Evolutionary conservation across 352 stramenopile genomes (phyloP), one percentile per base, ranked within the genome.

Genomic region (Globisporangium cystogenes): DNA sequence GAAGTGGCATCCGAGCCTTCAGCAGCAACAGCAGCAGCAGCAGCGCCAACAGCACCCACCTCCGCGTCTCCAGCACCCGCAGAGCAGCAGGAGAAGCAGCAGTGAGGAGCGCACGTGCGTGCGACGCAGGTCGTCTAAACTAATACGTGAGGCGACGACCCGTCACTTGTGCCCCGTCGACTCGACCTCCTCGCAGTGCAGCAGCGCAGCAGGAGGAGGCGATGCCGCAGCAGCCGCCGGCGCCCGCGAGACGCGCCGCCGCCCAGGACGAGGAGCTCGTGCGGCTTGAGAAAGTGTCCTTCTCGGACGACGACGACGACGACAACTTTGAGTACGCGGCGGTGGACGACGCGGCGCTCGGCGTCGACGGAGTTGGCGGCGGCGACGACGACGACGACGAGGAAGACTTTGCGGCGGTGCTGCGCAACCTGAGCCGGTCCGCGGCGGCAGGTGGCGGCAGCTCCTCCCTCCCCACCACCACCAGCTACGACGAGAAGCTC

Each of bases 311-410:
- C 60, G 86, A 93, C 60, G 86, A 95, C 33, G 83, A 92, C 27
- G 84, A 97, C 43, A 76, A 88, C 24, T 95, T 94, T 46, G 61
- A 93, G 61, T 96, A 96, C 62, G 70, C 81, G 3, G 71, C 80
- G 0, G 72, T 93, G 16, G 79, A 89, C 55, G 71, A 94, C 52
- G 68, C 65, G 18, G 65, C 65, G 37, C 50, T 82, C 23, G 73
- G 54, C 49, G 66, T 74, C 35, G 61, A 56, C 14, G 73, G 54
- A 47, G 66, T 74, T 31, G 61, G 55, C 14, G 76, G 76, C 40
- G 40, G 40, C 40, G 66, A 76, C 48, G 74, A 72, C 42, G 82
- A 87, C 20, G 73, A 93, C 27, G 67, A 72, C 16, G 65, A 92
- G 39, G 76, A 93, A 36, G 83, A 97, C 59, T 92, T 96, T 58